Percentiles rank a stretch among this genome's conserved stretches.
Evolutionary conservation across 108 stramenopile species (phyloP).

Genomic region (Seminavis robusta): DNA sequence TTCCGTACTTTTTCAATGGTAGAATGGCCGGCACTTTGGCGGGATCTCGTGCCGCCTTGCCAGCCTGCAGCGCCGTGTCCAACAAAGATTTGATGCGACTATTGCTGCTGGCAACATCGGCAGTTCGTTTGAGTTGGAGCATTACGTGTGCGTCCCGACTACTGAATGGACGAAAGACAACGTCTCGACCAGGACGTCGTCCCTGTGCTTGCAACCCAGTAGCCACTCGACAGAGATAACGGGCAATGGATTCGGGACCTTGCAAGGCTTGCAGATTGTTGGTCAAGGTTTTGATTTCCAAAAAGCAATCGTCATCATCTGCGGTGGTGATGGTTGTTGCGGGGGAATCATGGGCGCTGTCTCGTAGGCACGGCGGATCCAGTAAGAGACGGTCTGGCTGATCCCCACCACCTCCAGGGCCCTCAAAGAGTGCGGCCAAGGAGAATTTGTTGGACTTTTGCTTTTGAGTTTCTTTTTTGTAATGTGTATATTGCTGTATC

Average conservation of each 20-base stretch:
- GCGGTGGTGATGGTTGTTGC: no score
- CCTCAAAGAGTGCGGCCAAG: no score
- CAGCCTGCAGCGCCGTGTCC: slow-evolving; percentile 61
- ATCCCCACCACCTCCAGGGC: no score
- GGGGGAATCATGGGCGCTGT: no score
- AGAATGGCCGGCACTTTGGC: slow-evolving; percentile 41
- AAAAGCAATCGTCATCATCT: no score
- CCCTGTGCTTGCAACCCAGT: slow-evolving; percentile 62
- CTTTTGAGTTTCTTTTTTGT: no score
- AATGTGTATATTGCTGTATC: not conserved
- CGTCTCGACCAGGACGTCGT: slow-evolving; percentile 59
- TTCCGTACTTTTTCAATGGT: slow-evolving; percentile 43
- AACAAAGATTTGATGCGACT: slow-evolving; percentile 17
- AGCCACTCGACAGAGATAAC: slow-evolving; percentile 51
- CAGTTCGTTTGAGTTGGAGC: slow-evolving; percentile 74
- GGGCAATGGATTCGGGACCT: slow-evolving; percentile 11
- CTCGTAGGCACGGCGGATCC: not conserved
- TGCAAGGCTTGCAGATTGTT: no score
- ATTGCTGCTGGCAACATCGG: slow-evolving; percentile 24
- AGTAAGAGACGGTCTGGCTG: no score
- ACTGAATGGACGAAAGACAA: slow-evolving; percentile 71
- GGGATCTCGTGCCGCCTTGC: slow-evolving; percentile 68
- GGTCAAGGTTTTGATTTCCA: no score
- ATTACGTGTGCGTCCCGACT: slow-evolving; percentile 80
- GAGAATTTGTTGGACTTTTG: no score